Evolutionary conservation across 768 basidiomycete species (phyloP).

Genomic region (Tephrocybe rancida): DNA sequence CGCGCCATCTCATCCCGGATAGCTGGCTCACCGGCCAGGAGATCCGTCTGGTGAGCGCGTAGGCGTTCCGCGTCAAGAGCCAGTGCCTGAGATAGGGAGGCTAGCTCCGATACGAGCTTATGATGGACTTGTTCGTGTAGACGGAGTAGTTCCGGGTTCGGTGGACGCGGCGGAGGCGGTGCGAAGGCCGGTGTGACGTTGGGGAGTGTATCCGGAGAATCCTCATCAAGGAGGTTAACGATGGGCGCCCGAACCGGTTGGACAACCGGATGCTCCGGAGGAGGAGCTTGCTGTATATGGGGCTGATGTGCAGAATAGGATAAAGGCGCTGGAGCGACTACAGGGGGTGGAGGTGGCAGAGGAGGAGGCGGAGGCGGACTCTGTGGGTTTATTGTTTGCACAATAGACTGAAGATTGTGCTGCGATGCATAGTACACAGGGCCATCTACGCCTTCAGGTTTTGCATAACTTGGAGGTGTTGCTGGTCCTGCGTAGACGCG

Average conservation of each 20-base stretch:
- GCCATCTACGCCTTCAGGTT: neutral
- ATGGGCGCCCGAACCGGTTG: constrained; percentile 31
- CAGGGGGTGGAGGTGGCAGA: constrained; percentile 20
- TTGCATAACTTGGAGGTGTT: constrained; percentile 8
- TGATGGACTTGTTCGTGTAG: constrained; percentile 79
- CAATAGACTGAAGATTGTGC: neutral
- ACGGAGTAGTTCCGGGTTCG: constrained; percentile 85
- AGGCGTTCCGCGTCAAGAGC: constrained; percentile 72
- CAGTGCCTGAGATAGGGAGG: constrained; percentile 67
- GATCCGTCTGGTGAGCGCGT: constrained; percentile 80
- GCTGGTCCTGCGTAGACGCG: constrained; percentile 6
- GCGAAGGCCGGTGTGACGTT: constrained; percentile 21
- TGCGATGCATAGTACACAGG: constrained; percentile 1
- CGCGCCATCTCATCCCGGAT: constrained; percentile 96
- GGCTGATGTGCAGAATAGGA: constrained; percentile 8
- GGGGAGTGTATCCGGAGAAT: constrained; percentile 36
- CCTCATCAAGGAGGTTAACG: constrained; percentile 70
- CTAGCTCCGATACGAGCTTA: constrained; percentile 72
- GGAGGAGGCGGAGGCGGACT: constrained; percentile 22
- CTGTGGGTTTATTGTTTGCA: constrained; percentile 15
- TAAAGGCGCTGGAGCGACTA: constrained; percentile 17
- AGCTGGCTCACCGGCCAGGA: constrained; percentile 89
- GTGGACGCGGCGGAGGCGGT: constrained; percentile 75
- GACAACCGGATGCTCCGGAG: constrained; percentile 20
- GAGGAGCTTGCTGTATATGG: constrained; percentile 10